A percentile compares a stretch with the other conserved stretches of the same genome.
phyloP scores from a whole-genome alignment of 2,329 filamentous ascomycete genomes.

The Cyphellophora attinorum region DNA sequence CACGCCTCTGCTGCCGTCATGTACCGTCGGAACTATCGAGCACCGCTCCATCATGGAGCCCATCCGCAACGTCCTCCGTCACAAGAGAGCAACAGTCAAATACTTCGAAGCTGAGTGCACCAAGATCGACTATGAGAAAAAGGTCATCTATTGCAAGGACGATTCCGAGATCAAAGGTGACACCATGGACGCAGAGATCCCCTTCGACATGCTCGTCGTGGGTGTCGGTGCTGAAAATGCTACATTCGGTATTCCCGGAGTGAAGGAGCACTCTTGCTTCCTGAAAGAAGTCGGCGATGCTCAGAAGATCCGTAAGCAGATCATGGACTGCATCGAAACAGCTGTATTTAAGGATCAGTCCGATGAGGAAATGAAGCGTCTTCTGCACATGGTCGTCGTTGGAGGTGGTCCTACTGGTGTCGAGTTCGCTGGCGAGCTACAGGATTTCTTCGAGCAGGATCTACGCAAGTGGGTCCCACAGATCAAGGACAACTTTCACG shows the following conservation, averaged over 20 bases:
- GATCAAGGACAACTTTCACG: constrained; percentile 88
- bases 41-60: constrained; percentile 99
- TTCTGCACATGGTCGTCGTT: constrained; percentile 95
- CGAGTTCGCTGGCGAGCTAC: constrained; percentile 94
- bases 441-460: constrained; percentile 98
- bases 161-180: constrained; percentile 87
- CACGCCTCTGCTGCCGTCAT: constrained; percentile 92
- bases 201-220: constrained; percentile 96
- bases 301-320: constrained; percentile 91
- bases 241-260: constrained; percentile 94
- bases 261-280: constrained; percentile 92
- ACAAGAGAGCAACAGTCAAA: constrained; percentile 87
- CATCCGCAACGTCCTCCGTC: constrained; percentile 86
- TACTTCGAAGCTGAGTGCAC: constrained; percentile 96
- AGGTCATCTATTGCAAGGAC: constrained; percentile 80
- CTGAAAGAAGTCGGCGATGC: constrained; percentile 96
- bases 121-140: constrained; percentile 87
- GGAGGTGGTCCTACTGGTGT: constrained; percentile 93
- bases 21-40: constrained; percentile 94
- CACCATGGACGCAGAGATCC: constrained; percentile 72
- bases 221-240: constrained; percentile 97
- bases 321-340: constrained; percentile 99
- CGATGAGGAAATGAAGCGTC: constrained; percentile 76
- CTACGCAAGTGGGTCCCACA: constrained; percentile 97
- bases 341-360: constrained; percentile 96